phyloP scores from a whole-genome alignment of 2,329 filamentous ascomycete genomes.

The Alternaria hordeiaustralica region DNA sequence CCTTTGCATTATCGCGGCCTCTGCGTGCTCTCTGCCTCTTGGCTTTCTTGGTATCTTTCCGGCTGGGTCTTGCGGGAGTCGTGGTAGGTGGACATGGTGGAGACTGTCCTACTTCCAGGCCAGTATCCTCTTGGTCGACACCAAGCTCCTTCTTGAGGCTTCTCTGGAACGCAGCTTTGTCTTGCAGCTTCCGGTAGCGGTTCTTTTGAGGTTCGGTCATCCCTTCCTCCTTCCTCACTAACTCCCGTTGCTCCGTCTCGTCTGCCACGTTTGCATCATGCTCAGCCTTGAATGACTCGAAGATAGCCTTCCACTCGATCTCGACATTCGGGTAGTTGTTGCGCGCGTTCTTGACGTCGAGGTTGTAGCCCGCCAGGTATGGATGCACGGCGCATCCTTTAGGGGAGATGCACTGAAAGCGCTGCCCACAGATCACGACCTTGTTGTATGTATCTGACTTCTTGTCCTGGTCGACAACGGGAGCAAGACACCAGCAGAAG shows the following conservation, averaged over 20 bases:
- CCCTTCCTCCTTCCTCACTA: background rate
- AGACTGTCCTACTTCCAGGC: background rate
- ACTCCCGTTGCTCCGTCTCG: background rate
- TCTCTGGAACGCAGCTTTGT: background rate
- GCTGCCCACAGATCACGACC: conserved; percentile 8
- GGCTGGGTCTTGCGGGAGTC: background rate
- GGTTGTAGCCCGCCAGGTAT: conserved; percentile 13
- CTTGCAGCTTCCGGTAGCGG: background rate
- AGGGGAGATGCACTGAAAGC: conserved; percentile 7
- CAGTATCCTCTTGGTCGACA: background rate
- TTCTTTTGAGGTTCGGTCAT: background rate
- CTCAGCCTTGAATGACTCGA: background rate
- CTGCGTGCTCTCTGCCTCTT: background rate
- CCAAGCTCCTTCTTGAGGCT: background rate
- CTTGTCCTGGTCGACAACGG: background rate
- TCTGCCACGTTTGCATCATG: background rate
- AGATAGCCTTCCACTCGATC: background rate
- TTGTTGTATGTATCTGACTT: background rate
- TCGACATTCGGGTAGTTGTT: background rate
- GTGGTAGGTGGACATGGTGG: background rate
- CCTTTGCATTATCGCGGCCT: background rate
- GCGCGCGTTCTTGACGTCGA: conserved; percentile 12
- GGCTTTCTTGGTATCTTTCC: background rate
- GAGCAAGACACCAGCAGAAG: conserved; percentile 6
- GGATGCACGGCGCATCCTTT: conserved; percentile 12